Evolutionary conservation across 345 rosid genomes (phyloP), one percentile per base, ranked within the genome.

Genomic region (Eucalyptus marginata): DNA sequence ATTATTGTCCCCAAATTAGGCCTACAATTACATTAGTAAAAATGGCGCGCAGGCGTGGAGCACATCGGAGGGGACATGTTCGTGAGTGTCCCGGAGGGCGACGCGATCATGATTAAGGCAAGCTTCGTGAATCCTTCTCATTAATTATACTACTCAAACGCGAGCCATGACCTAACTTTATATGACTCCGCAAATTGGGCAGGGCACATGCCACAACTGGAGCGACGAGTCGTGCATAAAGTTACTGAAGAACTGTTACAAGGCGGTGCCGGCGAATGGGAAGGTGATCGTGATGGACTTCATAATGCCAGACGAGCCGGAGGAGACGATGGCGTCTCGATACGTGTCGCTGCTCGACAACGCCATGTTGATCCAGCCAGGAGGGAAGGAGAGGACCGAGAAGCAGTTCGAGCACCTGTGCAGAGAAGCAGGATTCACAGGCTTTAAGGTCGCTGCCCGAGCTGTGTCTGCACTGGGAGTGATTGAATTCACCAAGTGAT

Each of bases 191-290:
- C 43, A 50, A 52, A 40, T 81, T 24, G 4, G 40, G 31, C 86
- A 90, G 96, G 91, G 93, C 91, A 92, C 93, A 58, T 91, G 93
- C 40, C 96, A 93, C 76, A 91, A 94, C 13, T 94, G 95, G 95
- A 89, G 91, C 86, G 95, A 94, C 17, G 93, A 91, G 8, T 90
- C 91, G 24, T 92, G 95, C 90, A 18, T 92, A 24, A 95, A 84
- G 36, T 54, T 95, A 8, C 66, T 95, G 90, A 94, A 86, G 88
- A 95, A 95, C 54, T 94, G 96, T 88, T 89, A 92, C 66, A 84
- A 92, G 20, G 92, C 93, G 1, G 49, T 94, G 17, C 96, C 95
- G 3, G 79, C 44, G 13, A 89, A 94, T 2, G 95, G 94, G 58
- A 94, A 93, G 54, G 92, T 94, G 5, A 90, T 94, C 5, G 95